Base-by-base conservation (phyloP, 495 filamentous ascomycete genomes). In the Durotheca rogersii region DNA sequence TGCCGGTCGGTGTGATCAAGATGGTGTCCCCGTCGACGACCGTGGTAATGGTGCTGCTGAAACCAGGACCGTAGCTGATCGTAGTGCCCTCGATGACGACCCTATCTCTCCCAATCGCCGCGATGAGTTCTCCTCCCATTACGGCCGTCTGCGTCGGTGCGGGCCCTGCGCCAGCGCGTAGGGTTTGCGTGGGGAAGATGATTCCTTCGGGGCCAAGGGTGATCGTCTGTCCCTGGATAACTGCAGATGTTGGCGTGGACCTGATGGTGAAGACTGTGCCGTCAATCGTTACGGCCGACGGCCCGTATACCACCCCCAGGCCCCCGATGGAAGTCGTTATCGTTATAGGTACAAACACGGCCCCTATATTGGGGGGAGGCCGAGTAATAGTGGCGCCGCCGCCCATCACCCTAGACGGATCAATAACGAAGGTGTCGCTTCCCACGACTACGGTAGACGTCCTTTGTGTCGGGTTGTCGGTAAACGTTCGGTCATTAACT, bases 201-300 rank as follows among this genome's bases (percentile, higher is more conserved):
- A 80, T 64, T 36, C 67, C 72, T n/a, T 47, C 50, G 2, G 79
- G 65, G 2, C 72, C 73, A 23, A 83, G 56, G 16, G 69, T 71
- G 35, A 83, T 64, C 9, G 68, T 75, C 32, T 79, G 69, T 4
- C 71, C 76, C 44, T 57, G 58, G 0, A 74, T 42, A 6, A 69
- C 58, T 7, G 60, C 65, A 3, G 68, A 63, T 18, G 63, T 70
- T 12, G 65, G 47, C 11, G 60, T 51, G 3, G 61, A 63, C 14
- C 51, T 47, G 39, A 79, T 60, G 0, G 66, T 65, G 55, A 75
- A 76, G 3, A 77, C 70, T 18, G 69, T 68, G 16, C 69, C 72
- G 42, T 66, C 71, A 38, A 83, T 68, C 2, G 79, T 61, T 15
- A 70, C 75, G 30, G 65, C 37, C 0, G 72, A 66, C 2, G 70